These are phyloP conservation scores for Leccinum colubrinum DNA, from an alignment of 1,284 basidiomycete species.

Conservation along the genomic window DNA sequence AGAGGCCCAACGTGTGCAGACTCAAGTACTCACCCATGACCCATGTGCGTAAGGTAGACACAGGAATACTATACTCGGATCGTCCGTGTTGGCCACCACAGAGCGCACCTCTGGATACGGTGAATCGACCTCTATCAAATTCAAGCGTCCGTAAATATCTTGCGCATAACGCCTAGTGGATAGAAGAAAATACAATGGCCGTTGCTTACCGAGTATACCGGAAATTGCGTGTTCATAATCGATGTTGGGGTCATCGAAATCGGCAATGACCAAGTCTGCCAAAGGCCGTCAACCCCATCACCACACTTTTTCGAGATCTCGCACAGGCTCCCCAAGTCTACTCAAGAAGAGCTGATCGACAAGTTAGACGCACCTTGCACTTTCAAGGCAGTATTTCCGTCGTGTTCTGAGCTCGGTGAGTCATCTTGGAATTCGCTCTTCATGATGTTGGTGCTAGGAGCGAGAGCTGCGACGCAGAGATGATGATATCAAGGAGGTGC, in stretches of 20 bases:
- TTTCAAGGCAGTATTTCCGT: background rate
- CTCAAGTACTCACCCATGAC: conserved; percentile 42
- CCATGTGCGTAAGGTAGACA: conserved; percentile 65
- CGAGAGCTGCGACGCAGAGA: background rate
- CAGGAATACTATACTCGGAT: conserved; percentile 52
- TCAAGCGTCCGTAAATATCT: background rate
- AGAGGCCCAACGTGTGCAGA: background rate
- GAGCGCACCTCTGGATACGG: conserved; percentile 78
- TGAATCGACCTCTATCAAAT: conserved; percentile 47
- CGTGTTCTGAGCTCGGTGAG: background rate
- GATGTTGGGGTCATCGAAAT: conserved; percentile 68
- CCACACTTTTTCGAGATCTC: background rate
- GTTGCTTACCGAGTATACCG: conserved; percentile 36
- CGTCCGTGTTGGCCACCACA: conserved; percentile 73
- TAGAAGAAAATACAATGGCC: background rate
- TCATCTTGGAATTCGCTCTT: background rate
- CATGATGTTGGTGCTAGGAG: background rate
- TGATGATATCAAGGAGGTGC: background rate
- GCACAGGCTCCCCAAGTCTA: background rate
- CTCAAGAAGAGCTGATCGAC: background rate
- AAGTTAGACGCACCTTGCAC: background rate
- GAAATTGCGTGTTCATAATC: conserved; percentile 43
- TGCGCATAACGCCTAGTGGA: background rate
- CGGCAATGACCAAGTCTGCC: conserved; percentile 14
- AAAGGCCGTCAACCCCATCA: background rate